phyloP scores from a whole-genome alignment of 139 green algal species.

The Nannochloris sp. region DNA sequence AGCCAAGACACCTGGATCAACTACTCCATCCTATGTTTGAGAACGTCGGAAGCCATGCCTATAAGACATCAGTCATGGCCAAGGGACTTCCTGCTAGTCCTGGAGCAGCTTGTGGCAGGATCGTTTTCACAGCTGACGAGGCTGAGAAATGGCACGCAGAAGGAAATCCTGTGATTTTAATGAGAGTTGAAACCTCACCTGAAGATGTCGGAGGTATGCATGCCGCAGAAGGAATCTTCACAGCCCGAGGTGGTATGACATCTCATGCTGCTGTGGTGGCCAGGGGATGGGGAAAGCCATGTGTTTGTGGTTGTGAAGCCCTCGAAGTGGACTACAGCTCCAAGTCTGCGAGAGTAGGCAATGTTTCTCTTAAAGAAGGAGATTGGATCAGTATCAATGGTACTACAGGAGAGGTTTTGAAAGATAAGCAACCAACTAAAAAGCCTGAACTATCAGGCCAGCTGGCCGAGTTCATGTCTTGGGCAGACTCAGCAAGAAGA shows the following conservation, averaged over 20 bases:
- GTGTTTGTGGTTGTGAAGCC: conserved; percentile 65
- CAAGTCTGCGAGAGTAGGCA: conserved; percentile 29
- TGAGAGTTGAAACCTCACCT: conserved; percentile 69
- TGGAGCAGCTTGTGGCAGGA: conserved; percentile 69
- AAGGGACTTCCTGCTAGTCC: conserved; percentile 71
- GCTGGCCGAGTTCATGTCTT: conserved; percentile 70
- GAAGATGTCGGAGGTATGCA: conserved; percentile 88
- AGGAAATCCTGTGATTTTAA: conserved; percentile 54
- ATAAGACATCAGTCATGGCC: conserved; percentile 54
- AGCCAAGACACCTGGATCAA: conserved; percentile 81
- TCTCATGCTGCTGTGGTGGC: conserved; percentile 81
- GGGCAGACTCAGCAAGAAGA: conserved; percentile 61
- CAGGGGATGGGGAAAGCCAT: conserved; percentile 88
- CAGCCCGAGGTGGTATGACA: conserved; percentile 76
- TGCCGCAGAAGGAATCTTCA: conserved; percentile 76
- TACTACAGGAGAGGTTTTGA: conserved; percentile 66
- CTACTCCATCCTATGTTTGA: conserved; percentile 78
- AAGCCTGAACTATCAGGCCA: conserved; percentile 43
- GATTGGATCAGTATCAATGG: conserved; percentile 75
- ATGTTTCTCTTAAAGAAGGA: conserved; percentile 49
- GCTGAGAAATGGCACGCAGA: conserved; percentile 55
- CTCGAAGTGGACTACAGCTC: conserved; percentile 55
- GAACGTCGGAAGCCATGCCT: conserved; percentile 31
- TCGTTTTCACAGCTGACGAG: conserved; percentile 74
- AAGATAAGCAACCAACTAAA: conserved; percentile 49